These are phyloP conservation scores for Globisporangium camurandrum DNA, from an alignment of 352 stramenopile species.

Conservation along the genomic window DNA sequence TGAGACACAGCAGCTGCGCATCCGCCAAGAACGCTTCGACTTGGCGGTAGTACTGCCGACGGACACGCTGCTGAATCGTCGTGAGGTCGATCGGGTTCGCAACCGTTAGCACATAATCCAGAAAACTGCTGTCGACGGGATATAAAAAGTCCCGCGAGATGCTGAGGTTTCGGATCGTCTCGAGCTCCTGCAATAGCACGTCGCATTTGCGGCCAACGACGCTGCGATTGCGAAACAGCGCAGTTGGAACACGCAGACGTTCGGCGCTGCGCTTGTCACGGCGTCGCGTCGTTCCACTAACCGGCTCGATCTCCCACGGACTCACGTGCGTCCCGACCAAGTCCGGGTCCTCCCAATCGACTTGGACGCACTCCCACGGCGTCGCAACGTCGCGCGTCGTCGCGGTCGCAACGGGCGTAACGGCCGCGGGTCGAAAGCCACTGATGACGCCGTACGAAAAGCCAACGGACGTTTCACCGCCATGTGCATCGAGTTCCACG, in stretches of 20 bases:
- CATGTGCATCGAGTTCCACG: slow-evolving; percentile 54
- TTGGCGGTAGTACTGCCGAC: slow-evolving; percentile 73
- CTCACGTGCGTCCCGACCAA: slow-evolving; percentile 60
- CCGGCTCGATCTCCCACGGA: slow-evolving; percentile 74
- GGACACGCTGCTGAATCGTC: slow-evolving; percentile 64
- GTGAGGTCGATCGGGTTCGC: slow-evolving; percentile 82
- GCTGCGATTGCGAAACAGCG: slow-evolving; percentile 39
- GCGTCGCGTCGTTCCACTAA: slow-evolving; percentile 19
- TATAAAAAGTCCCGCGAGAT: slow-evolving; percentile 78
- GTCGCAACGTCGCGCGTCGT: slow-evolving; percentile 23
- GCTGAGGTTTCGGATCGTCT: slow-evolving; percentile 54
- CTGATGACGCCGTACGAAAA: slow-evolving; percentile 59
- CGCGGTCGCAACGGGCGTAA: no score
- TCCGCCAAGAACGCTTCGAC: slow-evolving; percentile 77
- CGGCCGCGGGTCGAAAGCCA: no score
- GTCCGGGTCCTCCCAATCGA: slow-evolving; percentile 66
- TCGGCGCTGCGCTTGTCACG: slow-evolving; percentile 37
- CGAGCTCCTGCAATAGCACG: slow-evolving; percentile 43
- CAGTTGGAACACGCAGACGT: slow-evolving; percentile 21
- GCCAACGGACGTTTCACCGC: slow-evolving; percentile 45
- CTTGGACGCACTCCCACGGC: slow-evolving; percentile 71
- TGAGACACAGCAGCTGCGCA: slow-evolving; percentile 55
- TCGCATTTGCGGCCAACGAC: slow-evolving; percentile 42
- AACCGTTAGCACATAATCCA: slow-evolving; percentile 77
- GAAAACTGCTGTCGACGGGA: slow-evolving; percentile 62